phyloP scores from a whole-genome alignment of 2,329 filamentous ascomycete genomes.

The Chaetomium sp. region DNA sequence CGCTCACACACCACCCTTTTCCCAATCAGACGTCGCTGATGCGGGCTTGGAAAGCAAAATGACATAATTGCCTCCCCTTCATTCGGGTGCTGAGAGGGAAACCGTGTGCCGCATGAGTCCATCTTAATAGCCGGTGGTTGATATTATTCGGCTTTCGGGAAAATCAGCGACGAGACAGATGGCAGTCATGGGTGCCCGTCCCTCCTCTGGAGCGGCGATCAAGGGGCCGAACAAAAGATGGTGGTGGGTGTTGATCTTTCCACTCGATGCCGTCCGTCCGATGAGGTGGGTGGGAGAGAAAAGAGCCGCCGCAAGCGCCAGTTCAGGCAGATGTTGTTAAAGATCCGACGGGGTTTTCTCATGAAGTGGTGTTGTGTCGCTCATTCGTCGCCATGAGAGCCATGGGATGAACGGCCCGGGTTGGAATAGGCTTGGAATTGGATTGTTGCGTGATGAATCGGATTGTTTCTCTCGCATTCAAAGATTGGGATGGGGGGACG shows the following conservation, averaged over 20 bases:
- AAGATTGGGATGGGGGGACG: too few species aligned
- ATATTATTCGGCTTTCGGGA: background rate
- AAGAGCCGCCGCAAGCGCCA: background rate
- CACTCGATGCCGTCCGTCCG: background rate
- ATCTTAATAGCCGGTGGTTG: background rate
- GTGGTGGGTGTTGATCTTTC: background rate
- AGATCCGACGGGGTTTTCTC: background rate
- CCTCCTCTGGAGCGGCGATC: background rate
- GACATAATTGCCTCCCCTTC: slow-evolving; percentile 16
- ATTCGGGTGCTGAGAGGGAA: background rate
- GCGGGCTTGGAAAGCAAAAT: slow-evolving; percentile 6
- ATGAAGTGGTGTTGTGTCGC: too few species aligned
- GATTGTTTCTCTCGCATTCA: too few species aligned
- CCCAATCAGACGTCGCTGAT: slow-evolving; percentile 11
- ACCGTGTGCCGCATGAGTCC: slow-evolving; percentile 1
- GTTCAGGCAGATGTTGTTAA: background rate
- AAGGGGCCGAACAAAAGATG: background rate
- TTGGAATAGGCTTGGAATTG: too few species aligned
- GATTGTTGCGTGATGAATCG: too few species aligned
- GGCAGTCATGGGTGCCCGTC: background rate
- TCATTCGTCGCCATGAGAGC: too few species aligned
- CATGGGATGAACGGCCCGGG: too few species aligned
- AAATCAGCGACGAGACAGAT: background rate
- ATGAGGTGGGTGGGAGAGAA: background rate
- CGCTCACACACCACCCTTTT: background rate